Conservation (phyloP, 2,329 filamentous ascomycete genomes). For the Madurella mycetomatis region DNA sequence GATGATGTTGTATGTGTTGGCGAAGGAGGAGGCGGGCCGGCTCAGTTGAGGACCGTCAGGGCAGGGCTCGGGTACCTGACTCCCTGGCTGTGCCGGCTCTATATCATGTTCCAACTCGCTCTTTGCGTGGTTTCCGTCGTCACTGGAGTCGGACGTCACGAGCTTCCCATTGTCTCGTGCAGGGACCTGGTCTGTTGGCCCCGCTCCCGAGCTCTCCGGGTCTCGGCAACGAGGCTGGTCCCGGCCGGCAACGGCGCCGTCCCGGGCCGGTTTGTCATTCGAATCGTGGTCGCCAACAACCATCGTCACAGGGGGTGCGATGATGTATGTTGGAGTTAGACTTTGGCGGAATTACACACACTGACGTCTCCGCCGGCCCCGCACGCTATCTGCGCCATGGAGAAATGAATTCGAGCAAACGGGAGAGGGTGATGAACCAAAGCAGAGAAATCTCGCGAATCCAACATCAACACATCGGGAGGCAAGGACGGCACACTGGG, state of each 20-base stretch:
- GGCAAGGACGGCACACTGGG: neutral
- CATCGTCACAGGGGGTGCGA: slow-evolving; percentile 4
- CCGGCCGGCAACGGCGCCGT: slow-evolving; percentile 4
- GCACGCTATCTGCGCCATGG: too few relatives aligned
- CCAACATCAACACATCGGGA: neutral
- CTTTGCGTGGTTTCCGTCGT: slow-evolving; percentile 10
- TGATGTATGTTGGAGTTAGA: neutral
- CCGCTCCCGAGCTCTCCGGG: neutral
- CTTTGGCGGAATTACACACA: neutral
- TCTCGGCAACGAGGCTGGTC: slow-evolving; percentile 1
- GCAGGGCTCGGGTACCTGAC: neutral
- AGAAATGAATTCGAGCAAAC: neutral
- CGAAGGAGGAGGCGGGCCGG: slow-evolving; percentile 39
- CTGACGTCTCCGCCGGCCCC: too few relatives aligned
- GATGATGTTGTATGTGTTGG: slow-evolving; percentile 37
- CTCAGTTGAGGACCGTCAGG: slow-evolving; percentile 1
- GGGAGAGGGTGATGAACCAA: neutral
- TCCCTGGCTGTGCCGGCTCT: neutral
- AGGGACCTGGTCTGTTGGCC: neutral
- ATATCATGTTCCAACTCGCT: neutral
- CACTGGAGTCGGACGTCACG: slow-evolving; percentile 7
- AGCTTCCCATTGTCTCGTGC: neutral
- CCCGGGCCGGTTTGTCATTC: slow-evolving; percentile 8
- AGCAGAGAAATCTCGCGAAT: neutral
- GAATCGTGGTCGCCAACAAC: neutral